Evolutionary conservation across 2,329 filamentous ascomycete genomes (phyloP), one percentile per base, ranked within the genome.

Genomic region (Biscogniauxia sp.): DNA sequence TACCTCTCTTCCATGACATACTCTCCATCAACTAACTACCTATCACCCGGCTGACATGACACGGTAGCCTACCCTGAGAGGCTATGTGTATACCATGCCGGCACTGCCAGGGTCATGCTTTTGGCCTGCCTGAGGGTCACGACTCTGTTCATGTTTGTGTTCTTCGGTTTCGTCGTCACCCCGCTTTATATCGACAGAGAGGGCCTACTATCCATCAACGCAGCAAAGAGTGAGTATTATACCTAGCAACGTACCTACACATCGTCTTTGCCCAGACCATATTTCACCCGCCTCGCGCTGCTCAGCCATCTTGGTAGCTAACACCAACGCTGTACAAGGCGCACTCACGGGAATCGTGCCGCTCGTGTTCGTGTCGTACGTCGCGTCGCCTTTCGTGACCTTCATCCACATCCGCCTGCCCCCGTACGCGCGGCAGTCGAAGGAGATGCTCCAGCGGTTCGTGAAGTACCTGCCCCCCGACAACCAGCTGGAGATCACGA

Each of bases 11-110:
- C 20, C 32, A 17, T 6, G 13, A 19, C n/a, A 64, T 51, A 15
- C 3, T 15, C 13, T 15, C 32, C 3, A 25, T 51, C 17, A 23
- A 26, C 20, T 23, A 32, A 8, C 9, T 19, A 49, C 7, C 23
- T 20, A 23, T 50, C 53, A 32, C 54, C 51, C 20, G 63, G 51
- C 11, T 28, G 23, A 60, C 28, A 19, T 15, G 37, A 45, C 5
- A 45, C 11, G 37, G 37, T 56, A 85, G 82, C 75, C 37, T 82
- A 83, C 61, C 85, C 86, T 0, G 81, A 85, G 64, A 78, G 78
- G 15, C 71, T 93, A 26, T 81, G 92, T 66, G 84, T 96, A 63
- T 96, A 91, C 74, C 89, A 93, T 76, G 87, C 87, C 57, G 90
- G 91, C 56, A 88, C 85, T 0, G 82, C 82, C 8, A 82, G 85